Conservation (phyloP, 768 basidiomycete species). For the Boletus pseudo-olivaceus region DNA sequence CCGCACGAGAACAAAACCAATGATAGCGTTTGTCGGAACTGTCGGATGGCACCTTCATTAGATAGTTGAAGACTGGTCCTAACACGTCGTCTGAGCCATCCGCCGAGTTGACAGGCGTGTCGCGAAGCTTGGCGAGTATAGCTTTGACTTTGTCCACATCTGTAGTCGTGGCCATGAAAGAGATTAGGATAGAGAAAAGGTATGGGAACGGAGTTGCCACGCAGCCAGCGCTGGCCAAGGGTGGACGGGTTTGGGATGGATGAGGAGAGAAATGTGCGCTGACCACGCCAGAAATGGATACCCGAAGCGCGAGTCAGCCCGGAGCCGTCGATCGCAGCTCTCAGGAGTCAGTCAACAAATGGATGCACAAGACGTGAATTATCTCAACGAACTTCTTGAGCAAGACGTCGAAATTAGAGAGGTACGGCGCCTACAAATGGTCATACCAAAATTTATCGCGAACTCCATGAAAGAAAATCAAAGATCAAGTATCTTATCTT, state of each 20-base stretch:
- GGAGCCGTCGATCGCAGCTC: neutral
- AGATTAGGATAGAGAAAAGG: neutral
- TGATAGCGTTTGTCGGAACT: constrained; percentile 47
- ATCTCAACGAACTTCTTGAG: constrained; percentile 58
- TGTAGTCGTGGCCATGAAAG: constrained; percentile 24
- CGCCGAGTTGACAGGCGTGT: constrained; percentile 52
- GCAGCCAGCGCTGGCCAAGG: neutral
- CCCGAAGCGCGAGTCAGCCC: constrained; percentile 1
- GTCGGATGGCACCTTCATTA: constrained; percentile 45
- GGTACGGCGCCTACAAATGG: constrained; percentile 36
- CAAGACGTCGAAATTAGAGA: constrained; percentile 62
- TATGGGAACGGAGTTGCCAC: neutral
- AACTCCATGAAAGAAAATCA: constrained; percentile 60
- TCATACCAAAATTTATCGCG: neutral
- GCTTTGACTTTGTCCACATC: constrained; percentile 40
- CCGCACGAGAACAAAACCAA: constrained; percentile 77
- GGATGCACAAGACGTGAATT: constrained; percentile 54
- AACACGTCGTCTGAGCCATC: constrained; percentile 49
- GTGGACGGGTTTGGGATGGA: neutral
- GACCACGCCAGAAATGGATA: constrained; percentile 14
- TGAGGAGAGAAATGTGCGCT: neutral
- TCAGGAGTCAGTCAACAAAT: constrained; percentile 33
- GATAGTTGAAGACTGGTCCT: constrained; percentile 46
- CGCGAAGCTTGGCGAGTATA: constrained; percentile 54
- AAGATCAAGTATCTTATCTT: constrained; percentile 66